Base-by-base conservation (phyloP, 129 eudicot genomes). In the Flaveria brownii region DNA sequence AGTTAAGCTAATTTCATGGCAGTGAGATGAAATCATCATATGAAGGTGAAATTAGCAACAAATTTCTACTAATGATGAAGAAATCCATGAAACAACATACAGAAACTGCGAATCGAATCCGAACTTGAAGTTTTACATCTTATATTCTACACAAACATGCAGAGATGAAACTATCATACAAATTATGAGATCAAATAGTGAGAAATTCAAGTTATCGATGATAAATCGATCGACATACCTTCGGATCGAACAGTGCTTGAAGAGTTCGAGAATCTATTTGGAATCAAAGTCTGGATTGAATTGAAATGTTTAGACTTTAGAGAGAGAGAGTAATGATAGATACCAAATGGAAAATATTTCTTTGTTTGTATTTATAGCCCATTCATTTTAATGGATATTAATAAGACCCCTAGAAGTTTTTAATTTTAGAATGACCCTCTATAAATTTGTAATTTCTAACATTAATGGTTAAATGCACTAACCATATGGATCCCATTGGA, bases 181-280 rank as follows among this genome's bases (percentile, higher is more conserved):
- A 63, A 47, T 10, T 47, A 55, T 41, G 17, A 49, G 71, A 76
- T 76, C 22, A 49, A 47, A 76, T n/a, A 76, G 65, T 36, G 30
- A 64, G 51, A 64, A 36, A 22, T 17, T 76, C 52, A 64, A 64
- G 64, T 64, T 11, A 30, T 15, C n/a, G 51, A 61, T 47, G 47
- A 71, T 3, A 30, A 47, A 30, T 59, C 22, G 42, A 33, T 51
- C 7, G 15, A 46, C 71, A 11, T 22, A 78, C 82, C 70, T 52
- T 78, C 16, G 72, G 73, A 78, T 71, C 52, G 39, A 70, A 78
- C 18, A 60, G 71, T 47, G 71, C 39, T 60, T 78, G 8, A 50
- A 59, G 64, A 78, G 18, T 60, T 22, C 30, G 2, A 14, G 36
- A 65, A 17, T 75, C 49, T 16, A 47, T 36, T 43, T 30, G 77